Evolutionary conservation across 192 early-diverging fungal species (phyloP), one percentile per base, ranked within the genome.

Genomic region (Cetraspora pellucida): DNA sequence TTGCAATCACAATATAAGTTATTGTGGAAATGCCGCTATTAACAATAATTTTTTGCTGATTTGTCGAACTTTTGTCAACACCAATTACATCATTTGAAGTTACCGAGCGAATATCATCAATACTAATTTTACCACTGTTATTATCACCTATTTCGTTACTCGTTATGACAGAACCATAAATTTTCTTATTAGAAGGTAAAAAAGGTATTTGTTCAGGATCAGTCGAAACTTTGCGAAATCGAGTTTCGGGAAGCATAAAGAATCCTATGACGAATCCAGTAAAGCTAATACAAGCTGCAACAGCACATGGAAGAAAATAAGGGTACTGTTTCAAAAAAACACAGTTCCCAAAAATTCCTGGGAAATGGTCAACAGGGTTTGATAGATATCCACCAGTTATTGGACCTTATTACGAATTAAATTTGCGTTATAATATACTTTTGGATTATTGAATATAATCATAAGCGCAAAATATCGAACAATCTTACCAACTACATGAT

Each of bases 251-350:
- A n/a, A 71, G 21, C 69, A 93, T 91, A 75, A 89, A 85, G 25
- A 83, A 81, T 0, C 91, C 93, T 28, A 92, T 73, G 0, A 90
- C 61, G 31, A 93, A 86, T 7, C 93, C 92, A 64, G 90, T 69
- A 3, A 91, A 30, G 30, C 90, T 88, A 8, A 93, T 81, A 19
- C 84, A 57, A 5, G 90, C 84, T 17, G 89, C 89, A 11, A 93
- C 80, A 31, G 91, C 72, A 69, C 96, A 96, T 8, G 96, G 96
- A 5, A 98, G 87, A 63, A 94, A 86, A 72, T 96, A 98, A 0
- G 95, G 95, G 69, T 89, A 93, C 1, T 76, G 43, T 30, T 77
- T 81, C 30, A 96, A 87, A 63, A 96, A 87, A 27, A 49, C 37
- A 75, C 78, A 81, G 60, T 86, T 21, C 0, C 89, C 90, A 79